phyloP scores from a whole-genome alignment of 495 filamentous ascomycete species.

The Pseudotulostoma volvatum region DNA sequence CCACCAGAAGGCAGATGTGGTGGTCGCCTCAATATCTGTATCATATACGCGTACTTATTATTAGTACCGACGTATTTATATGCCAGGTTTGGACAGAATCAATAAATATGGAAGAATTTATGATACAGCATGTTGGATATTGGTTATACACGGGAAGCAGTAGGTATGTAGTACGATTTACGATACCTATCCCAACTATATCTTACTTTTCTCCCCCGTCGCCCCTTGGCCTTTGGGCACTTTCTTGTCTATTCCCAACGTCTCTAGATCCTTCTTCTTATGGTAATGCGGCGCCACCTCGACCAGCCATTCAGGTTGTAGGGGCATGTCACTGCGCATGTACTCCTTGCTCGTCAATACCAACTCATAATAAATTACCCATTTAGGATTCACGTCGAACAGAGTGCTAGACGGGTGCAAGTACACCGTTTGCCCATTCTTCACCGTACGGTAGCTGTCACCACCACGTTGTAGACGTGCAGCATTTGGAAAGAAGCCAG shows the following conservation, averaged over 20 bases:
- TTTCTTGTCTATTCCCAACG: constrained; percentile 63
- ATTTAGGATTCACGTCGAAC: constrained; percentile 70
- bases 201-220: constrained; percentile 32
- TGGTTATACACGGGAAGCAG: too few relatives aligned
- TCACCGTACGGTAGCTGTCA: constrained; percentile 86
- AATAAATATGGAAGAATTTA: too few relatives aligned
- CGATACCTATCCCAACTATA: too few relatives aligned
- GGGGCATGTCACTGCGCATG: constrained; percentile 73
- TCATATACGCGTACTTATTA: too few relatives aligned
- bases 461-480: constrained; percentile 72
- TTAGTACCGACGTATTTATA: too few relatives aligned
- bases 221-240: constrained; percentile 48
- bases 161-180: too few relatives aligned
- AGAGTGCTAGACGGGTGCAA: constrained; percentile 76
- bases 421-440: constrained; percentile 79
- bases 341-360: constrained; percentile 91
- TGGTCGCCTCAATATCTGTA: too few relatives aligned
- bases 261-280: constrained; percentile 83
- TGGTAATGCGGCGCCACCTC: constrained; percentile 94
- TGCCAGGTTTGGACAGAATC: too few relatives aligned
- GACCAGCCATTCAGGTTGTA: constrained; percentile 70
- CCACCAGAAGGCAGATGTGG: too few relatives aligned
- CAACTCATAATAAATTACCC: constrained; percentile 82
- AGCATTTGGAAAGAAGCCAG: constrained; percentile 92
- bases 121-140: too few relatives aligned